Conservation (phyloP, 202 grass and related monocot species). For the Cymbopogon flexuosus region DNA sequence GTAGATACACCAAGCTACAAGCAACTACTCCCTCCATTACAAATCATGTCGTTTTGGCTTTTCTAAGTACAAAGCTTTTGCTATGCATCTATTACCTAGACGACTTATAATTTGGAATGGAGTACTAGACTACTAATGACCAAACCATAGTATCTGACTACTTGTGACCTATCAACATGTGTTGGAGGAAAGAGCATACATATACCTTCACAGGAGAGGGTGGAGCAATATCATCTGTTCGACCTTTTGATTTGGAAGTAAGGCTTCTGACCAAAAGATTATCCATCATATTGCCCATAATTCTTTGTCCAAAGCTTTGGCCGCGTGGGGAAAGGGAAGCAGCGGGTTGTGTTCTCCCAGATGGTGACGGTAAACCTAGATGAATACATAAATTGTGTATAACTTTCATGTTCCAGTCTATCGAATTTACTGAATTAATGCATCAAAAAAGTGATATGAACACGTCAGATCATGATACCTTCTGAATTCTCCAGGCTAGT, state of each 20-base stretch:
- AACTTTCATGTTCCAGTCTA: slow-evolving; percentile 22
- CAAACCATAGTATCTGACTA: slow-evolving; percentile 11
- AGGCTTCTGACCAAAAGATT: slow-evolving; percentile 87
- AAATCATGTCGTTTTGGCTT: neutral
- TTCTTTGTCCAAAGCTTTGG: slow-evolving; percentile 90
- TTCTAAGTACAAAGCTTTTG: neutral
- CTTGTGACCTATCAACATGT: slow-evolving; percentile 13
- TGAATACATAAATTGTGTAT: slow-evolving; percentile 27
- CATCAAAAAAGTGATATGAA: slow-evolving; percentile 15
- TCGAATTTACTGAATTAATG: neutral
- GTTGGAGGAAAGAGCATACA: slow-evolving; percentile 23
- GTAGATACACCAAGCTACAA: slow-evolving; percentile 8
- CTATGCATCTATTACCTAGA: neutral
- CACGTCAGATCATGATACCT: slow-evolving; percentile 47
- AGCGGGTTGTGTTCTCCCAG: slow-evolving; percentile 56
- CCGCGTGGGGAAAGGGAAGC: slow-evolving; percentile 44
- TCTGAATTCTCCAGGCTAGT: slow-evolving; percentile 58
- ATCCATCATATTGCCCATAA: slow-evolving; percentile 94
- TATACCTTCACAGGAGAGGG: slow-evolving; percentile 65
- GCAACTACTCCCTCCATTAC: neutral
- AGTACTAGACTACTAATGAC: neutral
- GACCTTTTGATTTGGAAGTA: slow-evolving; percentile 76
- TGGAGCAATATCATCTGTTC: slow-evolving; percentile 44
- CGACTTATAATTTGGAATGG: neutral
- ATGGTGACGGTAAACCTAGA: slow-evolving; percentile 73